Conservation (phyloP, 306 rosid genomes). For the Echinosophora koreensis region DNA sequence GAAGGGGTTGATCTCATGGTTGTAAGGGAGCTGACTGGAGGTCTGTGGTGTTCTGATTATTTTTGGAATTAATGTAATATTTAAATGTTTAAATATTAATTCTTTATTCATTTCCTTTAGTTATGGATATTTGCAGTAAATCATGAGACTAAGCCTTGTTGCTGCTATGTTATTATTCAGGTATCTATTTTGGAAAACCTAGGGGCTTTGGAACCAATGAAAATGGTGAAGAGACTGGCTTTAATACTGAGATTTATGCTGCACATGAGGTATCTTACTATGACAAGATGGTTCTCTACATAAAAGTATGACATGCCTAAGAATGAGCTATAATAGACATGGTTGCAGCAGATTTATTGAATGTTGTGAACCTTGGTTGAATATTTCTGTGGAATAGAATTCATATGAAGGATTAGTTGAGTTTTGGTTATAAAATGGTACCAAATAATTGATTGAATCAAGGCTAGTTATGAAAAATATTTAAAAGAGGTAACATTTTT, state of each 20-base stretch:
- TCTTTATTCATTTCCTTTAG: constrained; percentile 11
- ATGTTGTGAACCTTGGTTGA: constrained; percentile 22
- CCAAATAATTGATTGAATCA: constrained; percentile 8
- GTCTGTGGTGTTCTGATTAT: constrained; percentile 54
- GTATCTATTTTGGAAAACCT: constrained; percentile 94
- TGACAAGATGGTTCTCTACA: constrained; percentile 18
- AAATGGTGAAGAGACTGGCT: constrained; percentile 84
- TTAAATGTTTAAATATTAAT: neutral
- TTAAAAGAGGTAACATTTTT: constrained; percentile 5
- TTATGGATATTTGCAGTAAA: constrained; percentile 1
- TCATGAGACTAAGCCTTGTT: constrained; percentile 4
- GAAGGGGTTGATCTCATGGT: constrained; percentile 96
- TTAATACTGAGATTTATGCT: constrained; percentile 86
- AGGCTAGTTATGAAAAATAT: neutral
- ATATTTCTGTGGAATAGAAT: constrained; percentile 34
- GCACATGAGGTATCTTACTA: constrained; percentile 66
- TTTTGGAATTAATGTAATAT: no score
- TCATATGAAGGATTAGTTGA: constrained; percentile 20
- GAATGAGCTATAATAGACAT: constrained; percentile 7
- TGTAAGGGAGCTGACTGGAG: constrained; percentile 95
- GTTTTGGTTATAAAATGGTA: constrained; percentile 7
- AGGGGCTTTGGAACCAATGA: constrained; percentile 78
- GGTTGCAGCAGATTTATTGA: constrained; percentile 4
- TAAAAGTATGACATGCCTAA: constrained; percentile 29
- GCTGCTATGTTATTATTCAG: constrained; percentile 50